These are phyloP conservation scores for Phytophthora fragariae DNA, from an alignment of 352 stramenopile genomes.

Conservation along the genomic window DNA sequence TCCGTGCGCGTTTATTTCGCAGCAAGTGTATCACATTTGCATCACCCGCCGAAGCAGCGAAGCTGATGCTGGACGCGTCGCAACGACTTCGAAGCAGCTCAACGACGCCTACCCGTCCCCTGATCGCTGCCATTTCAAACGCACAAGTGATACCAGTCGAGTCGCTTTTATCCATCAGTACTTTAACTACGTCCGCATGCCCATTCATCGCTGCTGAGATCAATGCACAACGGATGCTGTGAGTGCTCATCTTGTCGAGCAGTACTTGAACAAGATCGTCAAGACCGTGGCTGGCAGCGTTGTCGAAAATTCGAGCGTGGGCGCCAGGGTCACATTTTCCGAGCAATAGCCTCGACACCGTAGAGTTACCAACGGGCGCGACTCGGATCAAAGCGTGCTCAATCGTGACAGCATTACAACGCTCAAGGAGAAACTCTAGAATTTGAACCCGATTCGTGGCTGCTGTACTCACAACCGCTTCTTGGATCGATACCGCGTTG, in stretches of 20 bases:
- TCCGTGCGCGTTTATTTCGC: slow-evolving; percentile 13
- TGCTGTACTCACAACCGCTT: slow-evolving; percentile 19
- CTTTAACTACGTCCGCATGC: slow-evolving; percentile 9
- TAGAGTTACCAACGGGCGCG: neutral
- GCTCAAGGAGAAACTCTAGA: slow-evolving; percentile 12
- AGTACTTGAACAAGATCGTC: slow-evolving; percentile 8
- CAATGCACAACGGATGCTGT: slow-evolving; percentile 17
- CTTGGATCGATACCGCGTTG: slow-evolving; percentile 6
- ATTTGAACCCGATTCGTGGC: slow-evolving; percentile 7
- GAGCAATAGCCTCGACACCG: slow-evolving; percentile 13
- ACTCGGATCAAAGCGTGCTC: slow-evolving; percentile 18
- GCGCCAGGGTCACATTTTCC: slow-evolving; percentile 15
- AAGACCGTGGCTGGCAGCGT: slow-evolving; percentile 11
- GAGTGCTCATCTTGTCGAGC: slow-evolving; percentile 11
- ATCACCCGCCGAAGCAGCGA: slow-evolving; percentile 20
- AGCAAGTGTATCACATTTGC: slow-evolving; percentile 10
- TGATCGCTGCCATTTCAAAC: slow-evolving; percentile 28
- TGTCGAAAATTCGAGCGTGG: slow-evolving; percentile 21
- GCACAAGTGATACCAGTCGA: slow-evolving; percentile 17
- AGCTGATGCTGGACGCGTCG: slow-evolving; percentile 8
- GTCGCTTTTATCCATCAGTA: slow-evolving; percentile 12
- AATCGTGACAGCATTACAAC: slow-evolving; percentile 12
- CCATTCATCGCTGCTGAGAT: slow-evolving; percentile 20
- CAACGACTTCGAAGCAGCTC: slow-evolving; percentile 14
- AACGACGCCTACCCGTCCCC: neutral